Conservation (phyloP, 2,329 filamentous ascomycete species). For the Malbranchea zuffiana region DNA sequence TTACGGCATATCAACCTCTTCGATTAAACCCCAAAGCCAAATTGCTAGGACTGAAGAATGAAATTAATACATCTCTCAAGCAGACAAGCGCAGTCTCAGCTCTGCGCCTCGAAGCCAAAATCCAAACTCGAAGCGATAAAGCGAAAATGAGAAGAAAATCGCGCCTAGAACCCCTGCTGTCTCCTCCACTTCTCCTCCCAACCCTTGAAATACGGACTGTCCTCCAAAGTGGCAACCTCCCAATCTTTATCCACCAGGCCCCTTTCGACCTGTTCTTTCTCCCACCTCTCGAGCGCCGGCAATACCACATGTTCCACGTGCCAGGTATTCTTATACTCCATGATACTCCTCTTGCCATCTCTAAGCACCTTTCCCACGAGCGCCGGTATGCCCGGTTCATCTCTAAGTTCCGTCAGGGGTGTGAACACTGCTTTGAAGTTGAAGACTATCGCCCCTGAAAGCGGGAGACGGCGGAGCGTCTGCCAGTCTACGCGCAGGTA, state of each 20-base stretch:
- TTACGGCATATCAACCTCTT: neutral
- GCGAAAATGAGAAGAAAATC: neutral
- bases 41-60: neutral
- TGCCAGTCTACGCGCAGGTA: constrained; percentile 79
- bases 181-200: constrained; percentile 67
- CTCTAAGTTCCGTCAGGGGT: constrained; percentile 54
- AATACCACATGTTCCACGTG: constrained; percentile 64
- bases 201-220: constrained; percentile 63
- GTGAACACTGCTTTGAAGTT: constrained; percentile 86
- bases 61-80: neutral
- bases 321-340: constrained; percentile 75
- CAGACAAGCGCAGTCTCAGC: neutral
- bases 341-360: constrained; percentile 57
- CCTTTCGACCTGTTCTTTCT: constrained; percentile 52
- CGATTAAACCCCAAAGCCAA: neutral
- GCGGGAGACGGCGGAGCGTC: constrained; percentile 64
- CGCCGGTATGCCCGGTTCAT: constrained; percentile 65
- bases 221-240: constrained; percentile 58
- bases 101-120: neutral
- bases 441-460: constrained; percentile 67
- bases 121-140: neutral
- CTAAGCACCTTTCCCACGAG: constrained; percentile 57
- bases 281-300: constrained; percentile 53
- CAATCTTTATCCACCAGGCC: constrained; percentile 52
- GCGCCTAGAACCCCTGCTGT: constrained; percentile 47